A percentile compares a stretch with the other conserved stretches of the same genome.
Conservation (phyloP, 345 rosid species). For the Psidium friedrichsthalianum region DNA sequence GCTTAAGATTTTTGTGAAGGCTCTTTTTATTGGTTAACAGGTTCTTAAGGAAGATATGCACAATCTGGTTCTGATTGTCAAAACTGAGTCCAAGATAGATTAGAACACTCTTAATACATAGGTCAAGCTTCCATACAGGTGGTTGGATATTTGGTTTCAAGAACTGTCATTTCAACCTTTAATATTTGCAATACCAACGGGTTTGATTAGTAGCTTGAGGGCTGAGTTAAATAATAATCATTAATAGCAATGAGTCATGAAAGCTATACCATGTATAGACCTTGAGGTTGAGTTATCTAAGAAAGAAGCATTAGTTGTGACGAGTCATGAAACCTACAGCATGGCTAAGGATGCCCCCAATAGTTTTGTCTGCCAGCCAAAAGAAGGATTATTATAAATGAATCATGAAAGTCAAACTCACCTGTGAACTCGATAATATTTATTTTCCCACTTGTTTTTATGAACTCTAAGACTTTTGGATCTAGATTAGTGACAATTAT, state of each 20-base stretch:
- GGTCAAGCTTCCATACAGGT: neutral
- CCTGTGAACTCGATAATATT: neutral
- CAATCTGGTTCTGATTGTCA: neutral
- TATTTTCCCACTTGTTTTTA: neutral
- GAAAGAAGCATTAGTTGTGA: neutral
- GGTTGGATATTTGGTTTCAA: neutral
- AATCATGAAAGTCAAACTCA: neutral
- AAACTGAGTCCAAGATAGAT: neutral
- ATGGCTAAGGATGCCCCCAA: neutral
- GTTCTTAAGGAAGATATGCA: neutral
- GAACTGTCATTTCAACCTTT: neutral
- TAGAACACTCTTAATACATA: neutral
- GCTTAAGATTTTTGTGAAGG: neutral
- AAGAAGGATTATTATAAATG: neutral
- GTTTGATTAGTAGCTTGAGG: neutral
- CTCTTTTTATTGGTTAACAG: neutral
- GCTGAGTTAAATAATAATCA: neutral
- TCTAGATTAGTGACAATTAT: neutral
- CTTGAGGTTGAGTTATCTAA: neutral
- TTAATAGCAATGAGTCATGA: neutral
- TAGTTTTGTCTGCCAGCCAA: neutral
- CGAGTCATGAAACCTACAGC: neutral
- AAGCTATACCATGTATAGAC: neutral
- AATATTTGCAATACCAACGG: neutral
- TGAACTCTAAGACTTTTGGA: neutral